phyloP scores from a whole-genome alignment of 2,329 filamentous ascomycete genomes.

The Zymoseptoria pseudotritici region DNA sequence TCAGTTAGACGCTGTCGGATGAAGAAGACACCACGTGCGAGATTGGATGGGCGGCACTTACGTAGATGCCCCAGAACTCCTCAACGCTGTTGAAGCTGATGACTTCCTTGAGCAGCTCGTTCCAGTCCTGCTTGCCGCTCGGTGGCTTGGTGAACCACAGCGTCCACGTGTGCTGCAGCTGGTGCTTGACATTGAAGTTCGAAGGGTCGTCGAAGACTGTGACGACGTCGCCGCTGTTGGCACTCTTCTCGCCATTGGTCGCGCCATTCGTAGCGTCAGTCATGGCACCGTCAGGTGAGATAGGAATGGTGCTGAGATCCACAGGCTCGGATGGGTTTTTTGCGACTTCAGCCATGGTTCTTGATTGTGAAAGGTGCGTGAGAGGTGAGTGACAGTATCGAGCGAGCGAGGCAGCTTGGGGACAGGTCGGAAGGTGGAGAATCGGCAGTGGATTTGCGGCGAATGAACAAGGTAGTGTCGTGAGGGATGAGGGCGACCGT shows the following conservation, averaged over 20 bases:
- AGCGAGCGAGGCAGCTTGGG: not conserved
- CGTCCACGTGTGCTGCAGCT: constrained; percentile 94
- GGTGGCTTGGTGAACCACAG: constrained; percentile 99
- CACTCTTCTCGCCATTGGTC: constrained; percentile 34
- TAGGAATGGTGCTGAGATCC: constrained; percentile 49
- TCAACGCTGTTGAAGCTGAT: constrained; percentile 98
- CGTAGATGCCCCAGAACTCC: constrained; percentile 99
- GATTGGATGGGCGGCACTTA: constrained; percentile 46
- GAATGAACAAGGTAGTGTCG: constrained; percentile 4
- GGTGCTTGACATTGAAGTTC: constrained; percentile 99
- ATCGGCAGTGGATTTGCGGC: constrained; percentile 2
- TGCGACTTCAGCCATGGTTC: constrained; percentile 28
- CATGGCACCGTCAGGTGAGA: constrained; percentile 43
- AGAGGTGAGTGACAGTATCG: not conserved
- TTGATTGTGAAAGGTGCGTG: constrained; percentile 1
- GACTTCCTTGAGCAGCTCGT: constrained; percentile 93
- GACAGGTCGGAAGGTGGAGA: not conserved
- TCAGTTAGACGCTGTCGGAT: constrained; percentile 9
- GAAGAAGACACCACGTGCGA: not conserved
- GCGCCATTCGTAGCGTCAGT: constrained; percentile 42
- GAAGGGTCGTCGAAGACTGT: constrained; percentile 98
- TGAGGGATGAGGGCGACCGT: not conserved
- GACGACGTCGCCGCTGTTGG: constrained; percentile 54
- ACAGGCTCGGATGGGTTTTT: constrained; percentile 34
- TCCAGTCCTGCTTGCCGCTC: constrained; percentile 95